phyloP scores from a whole-genome alignment of 768 basidiomycete species.

The Leccinum obscurum region DNA sequence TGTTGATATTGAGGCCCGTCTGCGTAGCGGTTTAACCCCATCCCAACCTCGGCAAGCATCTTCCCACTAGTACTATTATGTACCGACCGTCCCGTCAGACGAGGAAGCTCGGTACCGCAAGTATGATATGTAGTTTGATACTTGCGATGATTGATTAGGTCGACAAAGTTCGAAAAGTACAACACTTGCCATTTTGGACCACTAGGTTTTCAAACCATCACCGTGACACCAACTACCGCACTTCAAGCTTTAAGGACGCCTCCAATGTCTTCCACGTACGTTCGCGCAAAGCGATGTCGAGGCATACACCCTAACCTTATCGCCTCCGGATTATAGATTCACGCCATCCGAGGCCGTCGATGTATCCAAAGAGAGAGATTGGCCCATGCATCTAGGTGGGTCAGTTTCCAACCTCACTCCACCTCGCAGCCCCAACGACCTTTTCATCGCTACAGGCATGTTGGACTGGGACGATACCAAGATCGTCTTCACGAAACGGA shows the following conservation, averaged over 20 bases:
- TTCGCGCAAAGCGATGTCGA: constrained; percentile 1
- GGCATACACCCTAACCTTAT: background rate
- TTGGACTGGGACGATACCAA: constrained; percentile 77
- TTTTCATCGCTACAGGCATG: constrained; percentile 49
- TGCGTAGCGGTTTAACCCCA: background rate
- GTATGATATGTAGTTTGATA: no score
- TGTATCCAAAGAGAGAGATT: constrained; percentile 68
- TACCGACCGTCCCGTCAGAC: background rate
- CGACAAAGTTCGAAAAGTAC: background rate
- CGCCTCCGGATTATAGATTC: constrained; percentile 42
- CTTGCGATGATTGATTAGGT: background rate
- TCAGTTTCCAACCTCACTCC: background rate
- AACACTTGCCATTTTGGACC: constrained; percentile 9
- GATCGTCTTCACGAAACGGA: constrained; percentile 79
- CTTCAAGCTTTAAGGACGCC: background rate
- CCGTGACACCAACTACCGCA: background rate
- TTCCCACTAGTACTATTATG: background rate
- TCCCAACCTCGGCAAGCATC: background rate
- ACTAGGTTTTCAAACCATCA: background rate
- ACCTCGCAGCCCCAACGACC: background rate
- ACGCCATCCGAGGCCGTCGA: constrained; percentile 57
- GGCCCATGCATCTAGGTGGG: constrained; percentile 66
- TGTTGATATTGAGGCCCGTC: background rate
- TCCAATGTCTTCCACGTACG: constrained; percentile 30
- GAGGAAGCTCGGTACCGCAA: background rate